Evolutionary conservation across 192 early-diverging fungal genomes (phyloP), one percentile per base, ranked within the genome.

Genomic region (Podila verticillata): DNA sequence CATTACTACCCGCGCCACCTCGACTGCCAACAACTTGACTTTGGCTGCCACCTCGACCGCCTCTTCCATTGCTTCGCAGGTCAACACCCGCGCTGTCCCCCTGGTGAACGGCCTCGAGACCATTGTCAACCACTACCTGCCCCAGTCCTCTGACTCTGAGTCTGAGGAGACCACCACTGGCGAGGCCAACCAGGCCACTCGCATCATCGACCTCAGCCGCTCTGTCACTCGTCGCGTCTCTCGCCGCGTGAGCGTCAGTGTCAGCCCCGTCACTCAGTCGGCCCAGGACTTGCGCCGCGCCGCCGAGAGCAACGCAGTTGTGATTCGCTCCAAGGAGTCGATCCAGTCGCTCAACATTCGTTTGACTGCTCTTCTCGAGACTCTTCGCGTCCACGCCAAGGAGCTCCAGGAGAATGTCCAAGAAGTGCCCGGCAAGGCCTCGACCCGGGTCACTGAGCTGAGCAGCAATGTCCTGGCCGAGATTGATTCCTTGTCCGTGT

Each of bases 41-140:
- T 67, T 65, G 5, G 20, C 56, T 20, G 70, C 70, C 29, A 57
- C 51, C 58, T 65, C 63, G 9, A 82, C 68, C 19, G 81, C 49
- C 44, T 73, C 31, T 31, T 86, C 36, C 57, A 90, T 70, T 70
- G 73, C 64, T 73, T 81, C 72, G 63, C 82, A 35, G 82, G 87
- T 70, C 60, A 69, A 61, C 51, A 83, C 36, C 56, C 74, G 13
- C 36, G 74, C 61, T 7, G 74, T 62, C 17, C 74, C 70, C 19
- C 66, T 66, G 39, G 84, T 73, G 34, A 61, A 57, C 32, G 68
- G 56, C 62, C 84, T 65, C 31, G 67, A 67, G 69, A 75, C 63
- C 61, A 57, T 70, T n/a, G 69, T 79, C 36, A 72, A 68, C 44
- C 81, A 74, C 13, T 66, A 81, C 66, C 65, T 61, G 77, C 83